These are phyloP conservation scores for Cryptococcus amylolentus DNA, from an alignment of 1,284 basidiomycete genomes.

Conservation along the genomic window DNA sequence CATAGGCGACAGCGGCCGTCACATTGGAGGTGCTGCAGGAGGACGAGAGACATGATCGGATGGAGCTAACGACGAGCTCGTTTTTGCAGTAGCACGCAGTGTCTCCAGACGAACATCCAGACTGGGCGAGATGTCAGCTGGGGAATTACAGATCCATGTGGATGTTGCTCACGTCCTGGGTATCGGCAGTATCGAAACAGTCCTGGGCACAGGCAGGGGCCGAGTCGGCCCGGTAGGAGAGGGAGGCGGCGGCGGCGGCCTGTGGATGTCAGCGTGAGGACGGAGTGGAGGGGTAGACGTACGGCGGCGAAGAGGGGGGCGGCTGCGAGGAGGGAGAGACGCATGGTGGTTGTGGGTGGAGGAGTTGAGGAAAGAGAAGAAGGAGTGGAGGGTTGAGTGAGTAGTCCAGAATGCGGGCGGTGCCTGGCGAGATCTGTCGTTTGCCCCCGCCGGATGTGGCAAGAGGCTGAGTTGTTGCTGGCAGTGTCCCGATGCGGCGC, in stretches of 20 bases:
- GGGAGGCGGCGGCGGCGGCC: neutral
- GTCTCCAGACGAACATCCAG: constrained; percentile 13
- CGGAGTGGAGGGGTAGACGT: neutral
- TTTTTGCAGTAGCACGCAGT: constrained; percentile 19
- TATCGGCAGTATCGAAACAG: constrained; percentile 14
- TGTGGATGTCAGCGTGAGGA: neutral
- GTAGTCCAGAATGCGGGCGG: too few species aligned
- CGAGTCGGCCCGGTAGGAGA: neutral
- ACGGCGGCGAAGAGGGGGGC: constrained; percentile 6
- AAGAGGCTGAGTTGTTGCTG: neutral
- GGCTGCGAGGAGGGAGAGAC: constrained; percentile 10
- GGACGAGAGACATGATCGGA: constrained; percentile 15
- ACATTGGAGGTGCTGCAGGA: constrained; percentile 13
- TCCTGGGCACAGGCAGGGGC: constrained; percentile 14
- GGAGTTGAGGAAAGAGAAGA: neutral
- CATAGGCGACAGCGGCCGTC: constrained; percentile 10
- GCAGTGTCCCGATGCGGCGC: neutral
- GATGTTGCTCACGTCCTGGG: constrained; percentile 11
- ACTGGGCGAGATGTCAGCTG: neutral
- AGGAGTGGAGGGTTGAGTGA: neutral
- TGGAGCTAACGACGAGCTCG: constrained; percentile 7
- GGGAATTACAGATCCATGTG: neutral
- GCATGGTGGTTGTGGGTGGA: constrained; percentile 9
- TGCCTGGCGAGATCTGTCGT: too few species aligned
- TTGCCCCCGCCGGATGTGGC: neutral